phyloP scores from a whole-genome alignment of 345 rosid species.

The Firmiana major region DNA sequence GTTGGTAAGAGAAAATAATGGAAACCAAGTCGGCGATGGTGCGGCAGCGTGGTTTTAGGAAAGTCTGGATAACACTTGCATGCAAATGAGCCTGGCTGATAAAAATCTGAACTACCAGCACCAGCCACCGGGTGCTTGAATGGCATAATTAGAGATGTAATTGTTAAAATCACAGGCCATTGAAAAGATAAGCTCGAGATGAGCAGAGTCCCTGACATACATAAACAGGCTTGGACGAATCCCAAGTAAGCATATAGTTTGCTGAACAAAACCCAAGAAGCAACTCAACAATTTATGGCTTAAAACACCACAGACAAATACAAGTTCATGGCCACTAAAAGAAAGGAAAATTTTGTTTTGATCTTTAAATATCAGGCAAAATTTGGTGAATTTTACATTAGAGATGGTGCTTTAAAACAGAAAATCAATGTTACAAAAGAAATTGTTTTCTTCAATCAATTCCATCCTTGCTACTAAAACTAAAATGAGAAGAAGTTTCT shows the following conservation, averaged over 20 bases:
- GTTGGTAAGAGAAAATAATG: background rate
- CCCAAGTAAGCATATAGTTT: background rate
- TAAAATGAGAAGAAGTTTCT: background rate
- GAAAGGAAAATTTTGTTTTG: background rate
- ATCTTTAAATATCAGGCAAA: background rate
- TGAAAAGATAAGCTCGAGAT: background rate
- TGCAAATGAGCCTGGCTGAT: background rate
- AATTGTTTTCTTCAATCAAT: background rate
- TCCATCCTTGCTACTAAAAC: background rate
- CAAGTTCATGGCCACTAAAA: background rate
- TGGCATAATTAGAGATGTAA: background rate
- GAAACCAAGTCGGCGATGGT: background rate
- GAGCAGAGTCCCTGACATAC: background rate
- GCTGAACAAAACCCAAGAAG: background rate
- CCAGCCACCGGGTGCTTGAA: too few species aligned
- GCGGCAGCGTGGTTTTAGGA: background rate
- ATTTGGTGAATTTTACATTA: background rate
- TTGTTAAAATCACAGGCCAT: background rate
- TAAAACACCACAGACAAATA: background rate
- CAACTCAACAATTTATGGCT: background rate
- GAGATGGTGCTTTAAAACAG: background rate
- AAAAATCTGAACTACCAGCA: background rate
- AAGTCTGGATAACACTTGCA: background rate
- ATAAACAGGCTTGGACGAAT: background rate
- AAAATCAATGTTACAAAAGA: slow-evolving; percentile 9